Evolutionary conservation across 2,329 filamentous ascomycete species (phyloP).

Genomic region (Elsinoe necatrix): DNA sequence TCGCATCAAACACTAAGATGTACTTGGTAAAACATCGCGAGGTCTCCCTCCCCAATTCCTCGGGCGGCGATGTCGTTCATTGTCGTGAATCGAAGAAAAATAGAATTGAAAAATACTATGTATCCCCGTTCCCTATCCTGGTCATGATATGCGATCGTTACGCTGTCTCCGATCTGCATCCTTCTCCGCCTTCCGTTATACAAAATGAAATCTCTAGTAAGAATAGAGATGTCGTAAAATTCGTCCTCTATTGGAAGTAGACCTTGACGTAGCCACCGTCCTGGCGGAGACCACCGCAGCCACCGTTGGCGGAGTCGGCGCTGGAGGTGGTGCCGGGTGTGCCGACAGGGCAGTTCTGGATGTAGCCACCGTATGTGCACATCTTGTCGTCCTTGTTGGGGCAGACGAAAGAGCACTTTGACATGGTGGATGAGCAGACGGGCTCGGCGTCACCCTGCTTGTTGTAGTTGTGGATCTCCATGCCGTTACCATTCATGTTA

Average conservation of each 20-base stretch:
- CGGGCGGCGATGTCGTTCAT: not conserved
- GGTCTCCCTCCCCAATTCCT: not conserved
- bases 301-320: not conserved
- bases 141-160: slow-evolving; percentile 11
- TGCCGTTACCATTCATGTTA: slow-evolving; percentile 18
- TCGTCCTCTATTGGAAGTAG: slow-evolving; percentile 1
- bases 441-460: slow-evolving; percentile 5
- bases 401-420: slow-evolving; percentile 13
- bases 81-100: slow-evolving; percentile 7
- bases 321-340: slow-evolving; percentile 7
- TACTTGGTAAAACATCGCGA: not conserved
- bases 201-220: slow-evolving; percentile 8
- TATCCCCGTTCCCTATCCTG: not conserved
- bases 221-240: slow-evolving; percentile 6
- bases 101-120: slow-evolving; percentile 4
- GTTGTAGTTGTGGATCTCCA: slow-evolving; percentile 15
- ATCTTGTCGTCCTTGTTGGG: not conserved
- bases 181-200: not conserved
- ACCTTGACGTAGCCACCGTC: slow-evolving; percentile 8
- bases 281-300: slow-evolving; percentile 9
- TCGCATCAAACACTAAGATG: not conserved
- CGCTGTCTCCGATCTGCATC: slow-evolving; percentile 1
- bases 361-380: not conserved
- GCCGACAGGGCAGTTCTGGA: slow-evolving; percentile 12
- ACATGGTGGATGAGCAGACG: not conserved